These are phyloP conservation scores for Scedosporium dehoogii DNA, from an alignment of 2,329 filamentous ascomycete species.

Conservation along the genomic window DNA sequence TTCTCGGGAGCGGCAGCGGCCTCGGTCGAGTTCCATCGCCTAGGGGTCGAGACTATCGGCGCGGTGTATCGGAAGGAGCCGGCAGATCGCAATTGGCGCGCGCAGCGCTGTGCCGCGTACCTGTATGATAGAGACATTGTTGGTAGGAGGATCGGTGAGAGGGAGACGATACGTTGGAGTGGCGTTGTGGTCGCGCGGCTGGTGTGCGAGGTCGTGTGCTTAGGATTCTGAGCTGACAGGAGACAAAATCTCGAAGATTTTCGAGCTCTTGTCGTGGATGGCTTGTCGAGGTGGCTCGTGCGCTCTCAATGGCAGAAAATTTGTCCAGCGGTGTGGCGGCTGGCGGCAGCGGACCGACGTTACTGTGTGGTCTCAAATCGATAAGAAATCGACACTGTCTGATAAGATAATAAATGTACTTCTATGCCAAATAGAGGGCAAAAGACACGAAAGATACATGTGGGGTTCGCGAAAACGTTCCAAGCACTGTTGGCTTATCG, in stretches of 20 bases:
- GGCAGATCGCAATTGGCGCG: constrained; percentile 43
- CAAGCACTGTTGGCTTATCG: constrained; percentile 2
- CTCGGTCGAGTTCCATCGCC: constrained; percentile 85
- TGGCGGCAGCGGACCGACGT: not conserved
- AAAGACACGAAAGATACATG: not conserved
- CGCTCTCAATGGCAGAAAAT: not conserved
- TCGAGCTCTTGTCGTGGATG: constrained; percentile 6
- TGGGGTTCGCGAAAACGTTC: not conserved
- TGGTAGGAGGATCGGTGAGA: constrained; percentile 12
- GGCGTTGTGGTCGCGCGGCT: constrained; percentile 10
- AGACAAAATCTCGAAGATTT: constrained; percentile 8
- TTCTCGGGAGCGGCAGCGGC: constrained; percentile 51
- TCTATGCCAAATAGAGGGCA: not conserved
- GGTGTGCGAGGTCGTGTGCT: not conserved
- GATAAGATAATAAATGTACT: constrained; percentile 1
- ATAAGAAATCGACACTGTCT: constrained; percentile 1
- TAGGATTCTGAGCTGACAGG: not conserved
- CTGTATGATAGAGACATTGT: constrained; percentile 55
- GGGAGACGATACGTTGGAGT: constrained; percentile 8
- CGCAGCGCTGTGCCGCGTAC: constrained; percentile 55
- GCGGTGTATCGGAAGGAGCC: constrained; percentile 35
- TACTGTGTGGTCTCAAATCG: not conserved
- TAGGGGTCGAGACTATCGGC: constrained; percentile 35
- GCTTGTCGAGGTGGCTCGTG: constrained; percentile 4
- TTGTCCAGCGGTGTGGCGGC: not conserved